phyloP scores from a whole-genome alignment of 495 filamentous ascomycete genomes.

The Ascodesmis nigricans region DNA sequence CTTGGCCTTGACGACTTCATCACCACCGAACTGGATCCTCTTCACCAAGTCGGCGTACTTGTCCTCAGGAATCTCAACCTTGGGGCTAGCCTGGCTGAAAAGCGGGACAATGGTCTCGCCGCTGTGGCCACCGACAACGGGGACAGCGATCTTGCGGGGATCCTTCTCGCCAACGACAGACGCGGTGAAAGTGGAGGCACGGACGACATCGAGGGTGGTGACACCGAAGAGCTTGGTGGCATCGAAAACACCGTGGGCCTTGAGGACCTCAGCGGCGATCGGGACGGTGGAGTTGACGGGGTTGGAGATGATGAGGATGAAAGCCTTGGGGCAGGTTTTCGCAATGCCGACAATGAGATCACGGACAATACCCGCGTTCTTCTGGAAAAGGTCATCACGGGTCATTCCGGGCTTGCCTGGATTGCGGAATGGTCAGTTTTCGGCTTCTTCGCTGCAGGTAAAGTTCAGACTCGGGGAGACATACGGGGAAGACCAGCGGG shows the following conservation, averaged over 20 bases:
- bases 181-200: conserved; percentile 88
- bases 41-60: conserved; percentile 72
- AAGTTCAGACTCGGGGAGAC: conserved; percentile 22
- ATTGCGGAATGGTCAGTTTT: conserved; percentile 5
- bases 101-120: conserved; percentile 95
- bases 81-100: conserved; percentile 70
- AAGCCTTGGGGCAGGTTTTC: conserved; percentile 72
- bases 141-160: conserved; percentile 59
- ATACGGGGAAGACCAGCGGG: conserved; percentile 91
- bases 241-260: conserved; percentile 79
- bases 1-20: conserved; percentile 97
- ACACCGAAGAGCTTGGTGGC: conserved; percentile 89
- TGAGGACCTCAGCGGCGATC: conserved; percentile 89
- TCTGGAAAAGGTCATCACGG: conserved; percentile 96
- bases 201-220: conserved; percentile 92
- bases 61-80: conserved; percentile 59
- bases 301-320: conserved; percentile 91
- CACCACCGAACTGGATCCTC: conserved; percentile 93
- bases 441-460: no score
- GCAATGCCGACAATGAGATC: conserved; percentile 67
- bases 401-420: conserved; percentile 97
- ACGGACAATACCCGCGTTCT: conserved; percentile 87
- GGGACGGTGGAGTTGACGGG: conserved; percentile 98
- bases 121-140: conserved; percentile 91
- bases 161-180: conserved; percentile 60